Conservation (phyloP, 1,139 yeast species). For the Lodderomyces margitis region DNA sequence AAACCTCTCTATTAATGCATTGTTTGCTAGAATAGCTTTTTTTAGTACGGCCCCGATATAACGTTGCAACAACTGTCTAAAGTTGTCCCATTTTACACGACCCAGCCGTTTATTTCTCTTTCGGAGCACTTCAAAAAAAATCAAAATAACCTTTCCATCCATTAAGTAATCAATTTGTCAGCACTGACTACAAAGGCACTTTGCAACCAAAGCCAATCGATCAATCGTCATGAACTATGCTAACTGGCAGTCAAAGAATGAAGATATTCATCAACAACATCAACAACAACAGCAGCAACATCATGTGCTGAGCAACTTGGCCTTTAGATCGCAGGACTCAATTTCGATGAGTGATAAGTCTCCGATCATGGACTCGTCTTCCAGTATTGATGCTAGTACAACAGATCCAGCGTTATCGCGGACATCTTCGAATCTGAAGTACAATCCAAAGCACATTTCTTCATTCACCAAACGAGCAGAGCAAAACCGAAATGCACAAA, state of each 20-base stretch:
- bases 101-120: no score
- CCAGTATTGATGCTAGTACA: slow-evolving; percentile 1
- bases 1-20: no score
- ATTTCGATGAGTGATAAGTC: slow-evolving; percentile 2
- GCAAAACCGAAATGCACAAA: slow-evolving; percentile 85
- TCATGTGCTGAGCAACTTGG: slow-evolving; percentile 44
- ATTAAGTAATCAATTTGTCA: slow-evolving; percentile 8
- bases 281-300: slow-evolving; percentile 52
- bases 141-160: no score
- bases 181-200: neutral
- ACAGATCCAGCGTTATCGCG: slow-evolving; percentile 6
- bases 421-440: slow-evolving; percentile 9
- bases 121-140: no score
- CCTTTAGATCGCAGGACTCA: neutral
- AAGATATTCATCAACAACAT: slow-evolving; percentile 9
- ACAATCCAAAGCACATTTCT: slow-evolving; percentile 42
- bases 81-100: neutral
- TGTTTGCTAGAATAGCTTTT: no score
- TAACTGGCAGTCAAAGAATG: slow-evolving; percentile 8
- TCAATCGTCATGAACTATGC: slow-evolving; percentile 5
- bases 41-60: no score
- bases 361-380: neutral
- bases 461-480: slow-evolving; percentile 74
- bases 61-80: no score
- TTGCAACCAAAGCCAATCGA: slow-evolving; percentile 3